Conservation (phyloP, 352 stramenopile species). For the Phytophthora meadii region DNA sequence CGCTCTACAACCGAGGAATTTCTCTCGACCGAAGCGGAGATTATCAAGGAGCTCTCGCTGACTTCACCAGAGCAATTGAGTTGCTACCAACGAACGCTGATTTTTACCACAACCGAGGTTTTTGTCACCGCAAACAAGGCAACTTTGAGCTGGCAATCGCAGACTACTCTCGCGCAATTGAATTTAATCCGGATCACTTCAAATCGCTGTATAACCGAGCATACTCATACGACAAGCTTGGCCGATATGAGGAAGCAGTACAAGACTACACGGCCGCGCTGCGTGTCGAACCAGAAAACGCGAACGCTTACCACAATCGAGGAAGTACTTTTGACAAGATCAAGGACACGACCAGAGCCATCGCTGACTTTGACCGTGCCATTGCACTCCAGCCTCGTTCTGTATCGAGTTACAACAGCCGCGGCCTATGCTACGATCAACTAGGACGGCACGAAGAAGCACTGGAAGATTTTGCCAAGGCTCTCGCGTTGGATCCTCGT, state of each 20-base stretch:
- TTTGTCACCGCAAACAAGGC: slow-evolving; percentile 84
- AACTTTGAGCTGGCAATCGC: slow-evolving; percentile 80
- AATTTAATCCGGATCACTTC: slow-evolving; percentile 79
- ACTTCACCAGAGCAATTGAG: slow-evolving; percentile 85
- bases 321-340: slow-evolving; percentile 86
- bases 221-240: slow-evolving; percentile 88
- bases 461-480: slow-evolving; percentile 75
- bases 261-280: slow-evolving; percentile 83
- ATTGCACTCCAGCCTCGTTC: slow-evolving; percentile 66
- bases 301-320: slow-evolving; percentile 87
- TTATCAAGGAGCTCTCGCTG: slow-evolving; percentile 79
- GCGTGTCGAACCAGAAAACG: slow-evolving; percentile 68
- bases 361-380: slow-evolving; percentile 73
- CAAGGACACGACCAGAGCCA: slow-evolving; percentile 59
- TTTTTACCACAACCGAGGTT: slow-evolving; percentile 87
- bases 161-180: slow-evolving; percentile 81
- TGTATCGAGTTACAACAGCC: slow-evolving; percentile 84
- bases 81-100: slow-evolving; percentile 78
- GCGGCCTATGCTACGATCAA: slow-evolving; percentile 81
- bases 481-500: slow-evolving; percentile 66
- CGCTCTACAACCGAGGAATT: slow-evolving; percentile 87
- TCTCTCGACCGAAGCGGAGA: slow-evolving; percentile 84
- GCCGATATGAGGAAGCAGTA: slow-evolving; percentile 66
- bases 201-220: slow-evolving; percentile 91
- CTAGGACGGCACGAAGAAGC: slow-evolving; percentile 66